Conservation (phyloP, 306 rosid genomes). For the cucumber (Cucumis sativus) region Cucumber_9930_V3 NC_026659.2:6726001-6726500, state of each 20-base stretch:
- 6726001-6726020: neutral
- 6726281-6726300: conserved; percentile 81
- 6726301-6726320: conserved; percentile 93
- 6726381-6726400: neutral
- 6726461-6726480: neutral
- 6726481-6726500: neutral
- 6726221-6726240: conserved; percentile 77
- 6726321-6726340: conserved; percentile 74
- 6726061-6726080: neutral
- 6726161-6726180: conserved; percentile 28
- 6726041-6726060: neutral
- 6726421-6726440: neutral
- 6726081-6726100: neutral
- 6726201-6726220: conserved; percentile 74
- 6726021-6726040: neutral
- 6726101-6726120: neutral
- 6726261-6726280: conserved; percentile 84
- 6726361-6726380: conserved; percentile 61
- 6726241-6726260: conserved; percentile 63
- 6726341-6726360: conserved; percentile 96
- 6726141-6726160: conserved; percentile 9
- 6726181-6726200: neutral
- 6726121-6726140: neutral
- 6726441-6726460: neutral
- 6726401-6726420: neutral